Percentiles rank a stretch among this genome's conserved stretches.
Conservation (phyloP, 768 basidiomycete species). For the Lactarius tabidus region DNA sequence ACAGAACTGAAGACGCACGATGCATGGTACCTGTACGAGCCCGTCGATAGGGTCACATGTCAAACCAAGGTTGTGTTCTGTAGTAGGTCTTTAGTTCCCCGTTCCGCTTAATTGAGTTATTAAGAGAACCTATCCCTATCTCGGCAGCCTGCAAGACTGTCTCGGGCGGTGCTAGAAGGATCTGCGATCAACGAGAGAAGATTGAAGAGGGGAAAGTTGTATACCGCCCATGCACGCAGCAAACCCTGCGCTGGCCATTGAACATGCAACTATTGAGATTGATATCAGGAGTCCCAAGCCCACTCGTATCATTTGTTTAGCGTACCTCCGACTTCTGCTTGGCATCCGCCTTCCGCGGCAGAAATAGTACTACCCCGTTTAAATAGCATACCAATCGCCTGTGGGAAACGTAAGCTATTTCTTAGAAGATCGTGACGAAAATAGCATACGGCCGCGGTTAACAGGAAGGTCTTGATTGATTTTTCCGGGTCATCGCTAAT, state of each 20-base stretch:
- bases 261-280: slow-evolving; percentile 67
- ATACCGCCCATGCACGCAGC: slow-evolving; percentile 90
- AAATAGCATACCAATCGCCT: slow-evolving; percentile 94
- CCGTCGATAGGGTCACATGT: slow-evolving; percentile 96
- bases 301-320: neutral
- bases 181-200: slow-evolving; percentile 7
- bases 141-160: slow-evolving; percentile 86
- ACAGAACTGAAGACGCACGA: slow-evolving; percentile 49
- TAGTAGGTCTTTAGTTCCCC: neutral
- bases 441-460: slow-evolving; percentile 76
- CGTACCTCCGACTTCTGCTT: slow-evolving; percentile 90
- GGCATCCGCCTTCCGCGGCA: slow-evolving; percentile 93
- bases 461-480: slow-evolving; percentile 80
- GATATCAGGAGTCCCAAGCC: neutral
- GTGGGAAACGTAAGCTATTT: slow-evolving; percentile 16
- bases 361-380: slow-evolving; percentile 97
- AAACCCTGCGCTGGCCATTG: slow-evolving; percentile 93
- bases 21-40: slow-evolving; percentile 92
- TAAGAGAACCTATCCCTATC: slow-evolving; percentile 73
- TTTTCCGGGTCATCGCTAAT: slow-evolving; percentile 88
- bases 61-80: slow-evolving; percentile 82
- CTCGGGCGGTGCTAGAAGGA: slow-evolving; percentile 62
- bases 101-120: neutral
- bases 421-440: slow-evolving; percentile 7
- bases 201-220: slow-evolving; percentile 22